A percentile compares a stretch with the other conserved stretches of the same genome.
phyloP scores from a whole-genome alignment of 73 alveolate species.

The Tetrahymena borealis region DNA sequence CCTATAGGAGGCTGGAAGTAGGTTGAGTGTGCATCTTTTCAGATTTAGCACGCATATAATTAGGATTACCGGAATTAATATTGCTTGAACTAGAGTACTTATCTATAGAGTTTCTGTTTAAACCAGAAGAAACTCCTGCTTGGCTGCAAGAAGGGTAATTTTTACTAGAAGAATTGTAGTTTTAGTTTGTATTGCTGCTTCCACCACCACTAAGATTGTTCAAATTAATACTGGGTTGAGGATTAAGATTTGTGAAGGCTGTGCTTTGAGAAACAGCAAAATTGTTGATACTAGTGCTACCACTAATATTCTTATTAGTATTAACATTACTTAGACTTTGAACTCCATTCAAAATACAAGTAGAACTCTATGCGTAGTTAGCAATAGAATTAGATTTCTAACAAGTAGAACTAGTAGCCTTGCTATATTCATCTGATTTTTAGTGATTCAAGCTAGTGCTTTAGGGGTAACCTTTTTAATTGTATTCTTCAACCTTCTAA shows the following conservation, averaged over 20 bases:
- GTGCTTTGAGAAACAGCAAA: not conserved
- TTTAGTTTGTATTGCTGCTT: not conserved
- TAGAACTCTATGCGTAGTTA: not conserved
- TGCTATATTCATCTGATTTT: not conserved
- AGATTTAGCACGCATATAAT: slow-evolving; percentile 4
- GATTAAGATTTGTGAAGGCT: not conserved
- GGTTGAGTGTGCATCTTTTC: slow-evolving; percentile 16
- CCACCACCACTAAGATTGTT: not conserved
- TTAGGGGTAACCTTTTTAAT: not conserved
- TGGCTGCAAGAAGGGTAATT: not conserved
- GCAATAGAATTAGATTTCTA: not conserved
- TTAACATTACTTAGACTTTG: not conserved
- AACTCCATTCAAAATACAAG: not conserved
- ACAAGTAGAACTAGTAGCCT: not conserved
- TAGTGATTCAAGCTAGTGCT: not conserved
- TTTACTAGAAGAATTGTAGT: not conserved
- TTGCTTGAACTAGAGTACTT: not conserved
- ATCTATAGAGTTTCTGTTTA: not conserved
- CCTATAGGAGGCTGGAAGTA: not conserved
- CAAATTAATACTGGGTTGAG: not conserved
- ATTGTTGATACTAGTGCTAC: not conserved
- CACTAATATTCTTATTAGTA: not conserved
- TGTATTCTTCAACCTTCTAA: not conserved
- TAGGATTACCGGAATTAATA: not conserved
- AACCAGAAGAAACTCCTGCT: no score